A percentile compares a stretch with the other conserved stretches of the same genome.
phyloP scores from a whole-genome alignment of 495 filamentous ascomycete species.

The Aspergillus kassunensis region DNA sequence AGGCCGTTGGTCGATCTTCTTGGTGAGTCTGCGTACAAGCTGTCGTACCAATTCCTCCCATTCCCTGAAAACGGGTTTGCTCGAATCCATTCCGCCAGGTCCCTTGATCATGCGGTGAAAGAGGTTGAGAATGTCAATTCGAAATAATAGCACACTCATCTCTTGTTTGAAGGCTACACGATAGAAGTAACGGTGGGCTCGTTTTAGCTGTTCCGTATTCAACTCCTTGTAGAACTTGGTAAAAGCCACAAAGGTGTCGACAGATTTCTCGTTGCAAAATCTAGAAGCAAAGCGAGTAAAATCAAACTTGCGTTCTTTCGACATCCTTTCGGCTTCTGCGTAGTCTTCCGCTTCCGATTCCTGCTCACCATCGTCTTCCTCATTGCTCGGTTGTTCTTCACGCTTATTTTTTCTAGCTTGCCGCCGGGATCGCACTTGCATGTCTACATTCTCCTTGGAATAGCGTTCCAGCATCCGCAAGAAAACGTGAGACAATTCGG shows the following conservation, averaged over 20 bases:
- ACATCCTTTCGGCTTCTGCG: slow-evolving; percentile 59
- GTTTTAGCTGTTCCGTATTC: slow-evolving; percentile 77
- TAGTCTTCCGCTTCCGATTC: slow-evolving; percentile 75
- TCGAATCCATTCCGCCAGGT: slow-evolving; percentile 66
- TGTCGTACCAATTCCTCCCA: slow-evolving; percentile 90
- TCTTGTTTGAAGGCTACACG: slow-evolving; percentile 93
- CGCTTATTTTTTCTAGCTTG: slow-evolving; percentile 58
- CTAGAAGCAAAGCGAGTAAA: slow-evolving; percentile 77
- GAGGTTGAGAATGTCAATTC: slow-evolving; percentile 83
- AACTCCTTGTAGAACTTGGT: slow-evolving; percentile 79
- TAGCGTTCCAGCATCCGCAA: slow-evolving; percentile 88
- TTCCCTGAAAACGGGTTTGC: slow-evolving; percentile 66
- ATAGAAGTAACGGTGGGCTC: slow-evolving; percentile 93
- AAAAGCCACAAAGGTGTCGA: slow-evolving; percentile 85
- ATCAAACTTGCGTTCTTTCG: slow-evolving; percentile 87
- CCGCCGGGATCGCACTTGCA: slow-evolving; percentile 82
- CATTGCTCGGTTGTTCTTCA: not conserved
- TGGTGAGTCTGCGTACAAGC: slow-evolving; percentile 66
- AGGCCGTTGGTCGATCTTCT: slow-evolving; percentile 78
- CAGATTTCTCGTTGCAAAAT: slow-evolving; percentile 77
- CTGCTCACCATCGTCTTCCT: slow-evolving; percentile 47
- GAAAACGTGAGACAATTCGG: slow-evolving; percentile 88
- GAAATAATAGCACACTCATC: slow-evolving; percentile 80
- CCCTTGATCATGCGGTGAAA: slow-evolving; percentile 93
- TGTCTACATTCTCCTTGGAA: slow-evolving; percentile 87